Evolutionary conservation across 345 rosid genomes (phyloP), one percentile per base, ranked within the genome.

Genomic region (Euphorbia lathyris): DNA sequence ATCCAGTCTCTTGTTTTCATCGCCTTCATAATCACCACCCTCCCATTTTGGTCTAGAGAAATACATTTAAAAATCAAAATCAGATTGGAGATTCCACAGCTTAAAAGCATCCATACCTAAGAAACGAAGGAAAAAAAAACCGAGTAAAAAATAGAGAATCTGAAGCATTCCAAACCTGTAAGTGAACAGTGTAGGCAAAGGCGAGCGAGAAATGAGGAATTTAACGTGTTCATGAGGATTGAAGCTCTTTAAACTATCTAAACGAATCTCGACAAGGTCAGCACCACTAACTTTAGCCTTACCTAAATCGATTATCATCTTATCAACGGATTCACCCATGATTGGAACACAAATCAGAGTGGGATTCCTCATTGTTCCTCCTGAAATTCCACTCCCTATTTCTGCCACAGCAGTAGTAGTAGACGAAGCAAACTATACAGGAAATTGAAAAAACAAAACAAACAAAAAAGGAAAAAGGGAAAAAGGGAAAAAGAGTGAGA

Each of bases 1-100:
- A 66, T 86, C 91, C 65, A 75, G 72, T 20, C 97, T 74, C 74
- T 82, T 26, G 4, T 76, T 84, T 71, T 94, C 98, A 73, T 88
- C 98, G 58, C 96, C 98, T 55, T 80, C 96, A 73, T 94, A 91
- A 23, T 79, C 86, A 62, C 98, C 98, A 32, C 96, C 98, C 81
- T 94, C 98, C 98, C 98, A 91, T 66, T 70, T 86, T 57, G 97
- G 97, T 71, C 98, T 94, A 77, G 0, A 75, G 12, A 69, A 65
- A 62, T 22, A 60, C 67, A 61, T 58, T 78, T 36, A 17, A 70
- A 42, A 58, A 71, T 34, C 38, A 34, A 34, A 34, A 34, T 58
- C 60, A 74, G 40, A 27, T 52, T 6, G 13, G 23, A 4, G 1
- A 17, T 17, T 12, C 4, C 26, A 53, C 25, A 34, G 13, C 12